phyloP scores from a whole-genome alignment of 257 asterid species.

The Solanum okadae region DNA sequence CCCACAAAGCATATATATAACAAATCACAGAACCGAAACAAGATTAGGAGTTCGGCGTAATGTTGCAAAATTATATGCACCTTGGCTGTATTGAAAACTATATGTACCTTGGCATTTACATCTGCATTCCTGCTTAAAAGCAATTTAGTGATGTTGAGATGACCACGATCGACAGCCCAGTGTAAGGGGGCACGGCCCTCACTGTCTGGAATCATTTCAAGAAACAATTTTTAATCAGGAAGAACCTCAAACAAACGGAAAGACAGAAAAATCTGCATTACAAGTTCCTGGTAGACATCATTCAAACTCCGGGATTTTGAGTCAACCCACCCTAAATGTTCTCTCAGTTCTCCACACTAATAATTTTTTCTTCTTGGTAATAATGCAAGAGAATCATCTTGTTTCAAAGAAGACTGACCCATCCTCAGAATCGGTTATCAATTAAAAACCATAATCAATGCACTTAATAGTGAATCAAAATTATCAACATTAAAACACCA shows the following conservation, averaged over 20 bases:
- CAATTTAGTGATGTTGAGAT: slow-evolving; percentile 42
- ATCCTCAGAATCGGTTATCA: background rate
- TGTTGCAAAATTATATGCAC: slow-evolving; percentile 16
- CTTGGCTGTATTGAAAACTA: slow-evolving; percentile 25
- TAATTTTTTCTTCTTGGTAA: background rate
- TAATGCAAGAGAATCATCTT: background rate
- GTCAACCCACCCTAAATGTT: background rate
- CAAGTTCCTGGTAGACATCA: background rate
- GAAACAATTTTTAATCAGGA: slow-evolving; percentile 7
- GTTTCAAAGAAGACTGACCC: background rate
- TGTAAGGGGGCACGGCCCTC: slow-evolving; percentile 97
- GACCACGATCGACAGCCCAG: slow-evolving; percentile 99
- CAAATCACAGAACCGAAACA: background rate
- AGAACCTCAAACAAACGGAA: background rate
- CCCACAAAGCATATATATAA: background rate
- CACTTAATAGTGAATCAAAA: background rate
- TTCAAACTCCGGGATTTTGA: background rate
- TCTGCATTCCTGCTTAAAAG: slow-evolving; percentile 71
- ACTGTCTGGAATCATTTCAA: slow-evolving; percentile 55
- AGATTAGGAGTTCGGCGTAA: background rate
- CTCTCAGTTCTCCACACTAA: background rate
- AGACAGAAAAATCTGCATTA: background rate
- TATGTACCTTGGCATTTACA: slow-evolving; percentile 68
- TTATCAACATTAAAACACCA: background rate
- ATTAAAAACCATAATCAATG: background rate